phyloP scores from a whole-genome alignment of 2,329 filamentous ascomycete species.

The Penicillium sp. region DNA sequence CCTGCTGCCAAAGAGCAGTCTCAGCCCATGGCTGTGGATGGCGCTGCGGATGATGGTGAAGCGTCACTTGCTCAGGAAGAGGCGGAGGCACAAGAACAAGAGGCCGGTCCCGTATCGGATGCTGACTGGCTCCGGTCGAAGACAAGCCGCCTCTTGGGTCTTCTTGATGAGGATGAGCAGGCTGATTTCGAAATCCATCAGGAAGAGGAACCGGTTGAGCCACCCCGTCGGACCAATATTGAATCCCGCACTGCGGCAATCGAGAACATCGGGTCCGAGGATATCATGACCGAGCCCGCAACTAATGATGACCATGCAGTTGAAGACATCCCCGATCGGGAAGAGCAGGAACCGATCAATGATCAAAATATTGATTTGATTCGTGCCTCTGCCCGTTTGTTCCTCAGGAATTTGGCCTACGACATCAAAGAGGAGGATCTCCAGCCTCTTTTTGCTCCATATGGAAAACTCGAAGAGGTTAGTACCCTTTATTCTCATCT shows the following conservation, averaged over 20 bases:
- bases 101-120: constrained; percentile 57
- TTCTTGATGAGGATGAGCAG: constrained; percentile 66
- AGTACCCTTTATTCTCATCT: constrained; percentile 39
- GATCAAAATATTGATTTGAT: constrained; percentile 60
- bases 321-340: constrained; percentile 19
- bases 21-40: constrained; percentile 27
- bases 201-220: constrained; percentile 10
- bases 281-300: constrained; percentile 10
- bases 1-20: constrained; percentile 40
- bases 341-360: constrained; percentile 2
- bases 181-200: constrained; percentile 38
- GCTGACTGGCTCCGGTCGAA: constrained; percentile 88
- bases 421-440: constrained; percentile 75
- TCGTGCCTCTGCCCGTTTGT: constrained; percentile 71
- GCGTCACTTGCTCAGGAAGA: constrained; percentile 16
- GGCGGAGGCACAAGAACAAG: constrained; percentile 15
- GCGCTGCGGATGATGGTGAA: constrained; percentile 19
- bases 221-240: constrained; percentile 7
- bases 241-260: constrained; percentile 23
- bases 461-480: constrained; percentile 85
- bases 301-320: constrained; percentile 10
- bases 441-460: constrained; percentile 64
- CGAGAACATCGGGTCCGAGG: constrained; percentile 14
- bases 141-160: constrained; percentile 80
- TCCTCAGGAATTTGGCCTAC: constrained; percentile 86